Percentiles rank a stretch among this genome's conserved stretches.
phyloP scores from a whole-genome alignment of 164 flowering plant genomes.

The Chimonanthus praecox region DNA sequence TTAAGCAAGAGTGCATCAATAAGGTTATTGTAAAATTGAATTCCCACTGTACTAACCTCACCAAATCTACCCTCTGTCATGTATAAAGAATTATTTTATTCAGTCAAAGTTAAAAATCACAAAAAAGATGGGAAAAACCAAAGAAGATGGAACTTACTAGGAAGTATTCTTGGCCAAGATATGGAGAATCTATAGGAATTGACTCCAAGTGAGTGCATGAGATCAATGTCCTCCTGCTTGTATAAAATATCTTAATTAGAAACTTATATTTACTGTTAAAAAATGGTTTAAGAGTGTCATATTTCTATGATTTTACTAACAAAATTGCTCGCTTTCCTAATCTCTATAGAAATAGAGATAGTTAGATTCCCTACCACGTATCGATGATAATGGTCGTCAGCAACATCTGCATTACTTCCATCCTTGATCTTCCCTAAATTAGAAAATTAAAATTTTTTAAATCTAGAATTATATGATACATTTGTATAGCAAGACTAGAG shows the following conservation, averaged over 20 bases:
- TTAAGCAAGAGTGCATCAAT: constrained; percentile 42
- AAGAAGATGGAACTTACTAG: constrained; percentile 27
- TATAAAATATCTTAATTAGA: background rate
- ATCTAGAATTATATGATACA: background rate
- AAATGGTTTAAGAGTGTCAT: background rate
- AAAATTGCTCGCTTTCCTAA: background rate
- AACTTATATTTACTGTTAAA: background rate
- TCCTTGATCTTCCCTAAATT: constrained; percentile 3
- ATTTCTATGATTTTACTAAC: background rate
- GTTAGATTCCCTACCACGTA: background rate
- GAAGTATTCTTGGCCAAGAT: constrained; percentile 66
- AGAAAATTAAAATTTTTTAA: background rate
- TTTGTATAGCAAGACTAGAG: too few relatives aligned
- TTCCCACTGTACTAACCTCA: constrained; percentile 35
- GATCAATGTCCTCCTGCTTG: constrained; percentile 29
- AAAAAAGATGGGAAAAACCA: background rate
- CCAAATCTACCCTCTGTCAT: constrained; percentile 42
- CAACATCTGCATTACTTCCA: constrained; percentile 7
- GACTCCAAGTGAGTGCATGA: constrained; percentile 54
- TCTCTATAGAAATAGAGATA: background rate
- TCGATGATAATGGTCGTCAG: constrained; percentile 10
- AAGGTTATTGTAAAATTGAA: constrained; percentile 39
- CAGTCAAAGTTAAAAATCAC: background rate
- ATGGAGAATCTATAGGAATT: constrained; percentile 62
- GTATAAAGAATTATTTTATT: background rate